Conservation (phyloP, 2,329 filamentous ascomycete genomes). For the Fusarium sulawesiense region DNA sequence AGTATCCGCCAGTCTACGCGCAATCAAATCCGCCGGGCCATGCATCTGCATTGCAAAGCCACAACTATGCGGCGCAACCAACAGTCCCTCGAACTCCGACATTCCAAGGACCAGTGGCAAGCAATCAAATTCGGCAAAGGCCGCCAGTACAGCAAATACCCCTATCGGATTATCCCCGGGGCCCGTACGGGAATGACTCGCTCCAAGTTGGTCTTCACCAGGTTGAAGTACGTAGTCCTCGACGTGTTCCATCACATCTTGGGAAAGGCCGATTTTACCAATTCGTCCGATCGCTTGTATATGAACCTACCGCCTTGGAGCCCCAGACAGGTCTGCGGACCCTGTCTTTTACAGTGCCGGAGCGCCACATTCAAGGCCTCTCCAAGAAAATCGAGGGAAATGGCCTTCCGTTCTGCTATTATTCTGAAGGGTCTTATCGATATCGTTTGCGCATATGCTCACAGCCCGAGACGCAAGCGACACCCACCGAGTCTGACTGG, state of each 20-base stretch:
- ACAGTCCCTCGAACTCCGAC: not conserved
- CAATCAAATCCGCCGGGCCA: conserved; percentile 6
- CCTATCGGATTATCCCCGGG: conserved; percentile 55
- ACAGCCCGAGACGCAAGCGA: conserved; percentile 15
- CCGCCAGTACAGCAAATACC: conserved; percentile 26
- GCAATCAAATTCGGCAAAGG: not conserved
- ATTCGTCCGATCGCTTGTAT: conserved; percentile 63
- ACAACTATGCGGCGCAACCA: conserved; percentile 5
- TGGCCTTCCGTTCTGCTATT: conserved; percentile 54
- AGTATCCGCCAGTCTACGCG: conserved; percentile 9
- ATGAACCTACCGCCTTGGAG: conserved; percentile 57
- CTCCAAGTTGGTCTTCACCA: conserved; percentile 60
- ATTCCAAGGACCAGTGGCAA: conserved; percentile 10
- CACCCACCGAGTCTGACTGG: conserved; percentile 67
- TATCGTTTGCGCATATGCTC: conserved; percentile 77
- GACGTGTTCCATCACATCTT: conserved; percentile 50
- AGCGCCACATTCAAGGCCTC: conserved; percentile 52
- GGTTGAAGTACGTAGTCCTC: conserved; percentile 61
- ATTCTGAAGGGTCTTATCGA: conserved; percentile 65
- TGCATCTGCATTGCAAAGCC: conserved; percentile 10
- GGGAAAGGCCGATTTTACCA: conserved; percentile 63
- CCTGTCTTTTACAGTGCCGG: conserved; percentile 60
- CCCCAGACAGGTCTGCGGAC: conserved; percentile 54
- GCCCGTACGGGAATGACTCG: conserved; percentile 56
- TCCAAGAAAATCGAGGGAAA: conserved; percentile 45